phyloP scores from a whole-genome alignment of 2,329 filamentous ascomycete species.

The Ciborinia camelliae region DNA sequence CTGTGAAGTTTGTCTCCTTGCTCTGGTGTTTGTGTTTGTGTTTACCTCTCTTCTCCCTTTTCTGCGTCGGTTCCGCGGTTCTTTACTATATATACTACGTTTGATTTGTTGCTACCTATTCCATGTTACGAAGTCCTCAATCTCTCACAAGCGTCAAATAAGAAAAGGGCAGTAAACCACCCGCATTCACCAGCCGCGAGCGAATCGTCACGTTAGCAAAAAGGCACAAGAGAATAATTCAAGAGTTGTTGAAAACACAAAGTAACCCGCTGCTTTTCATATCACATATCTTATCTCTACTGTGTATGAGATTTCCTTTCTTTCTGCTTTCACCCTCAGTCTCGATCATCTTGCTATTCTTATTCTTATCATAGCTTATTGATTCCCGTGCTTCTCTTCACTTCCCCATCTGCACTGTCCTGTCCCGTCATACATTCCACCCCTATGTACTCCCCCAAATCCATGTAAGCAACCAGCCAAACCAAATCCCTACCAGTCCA shows the following conservation, averaged over 20 bases:
- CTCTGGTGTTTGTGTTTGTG: not conserved
- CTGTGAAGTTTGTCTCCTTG: constrained; percentile 11
- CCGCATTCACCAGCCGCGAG: not conserved
- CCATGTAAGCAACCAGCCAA: constrained; percentile 4
- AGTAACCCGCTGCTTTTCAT: not conserved
- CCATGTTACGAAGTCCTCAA: not conserved
- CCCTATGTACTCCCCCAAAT: constrained; percentile 8
- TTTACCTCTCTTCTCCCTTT: not conserved
- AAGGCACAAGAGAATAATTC: not conserved
- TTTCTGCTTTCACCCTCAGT: not conserved
- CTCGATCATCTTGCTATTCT: not conserved
- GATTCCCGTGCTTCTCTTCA: not conserved
- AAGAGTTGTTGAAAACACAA: not conserved
- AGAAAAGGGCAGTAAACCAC: not conserved
- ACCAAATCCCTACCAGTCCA: constrained; percentile 1
- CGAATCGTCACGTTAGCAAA: not conserved
- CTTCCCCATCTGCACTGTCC: not conserved
- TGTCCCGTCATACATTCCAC: not conserved
- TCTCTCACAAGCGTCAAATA: not conserved
- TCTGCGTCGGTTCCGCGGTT: no score
- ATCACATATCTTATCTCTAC: not conserved
- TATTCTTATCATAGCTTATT: not conserved
- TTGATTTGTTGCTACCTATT: no score
- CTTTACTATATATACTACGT: not conserved
- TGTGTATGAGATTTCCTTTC: not conserved